Conservation (phyloP, 768 basidiomycete species). For the Termitomyces sp. region DNA sequence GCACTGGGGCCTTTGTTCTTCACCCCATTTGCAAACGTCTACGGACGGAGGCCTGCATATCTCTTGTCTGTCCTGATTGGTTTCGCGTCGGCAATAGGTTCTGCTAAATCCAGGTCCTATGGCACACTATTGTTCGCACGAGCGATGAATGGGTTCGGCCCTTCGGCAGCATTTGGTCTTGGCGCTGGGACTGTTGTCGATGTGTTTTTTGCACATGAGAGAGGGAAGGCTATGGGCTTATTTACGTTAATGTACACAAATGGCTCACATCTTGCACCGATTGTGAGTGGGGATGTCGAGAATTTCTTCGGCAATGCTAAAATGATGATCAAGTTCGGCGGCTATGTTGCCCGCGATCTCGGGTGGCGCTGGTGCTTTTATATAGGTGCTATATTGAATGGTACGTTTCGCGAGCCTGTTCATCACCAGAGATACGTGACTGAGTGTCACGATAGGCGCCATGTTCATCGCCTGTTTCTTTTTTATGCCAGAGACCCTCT, state of each 20-base stretch:
- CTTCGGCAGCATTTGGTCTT: conserved; percentile 31
- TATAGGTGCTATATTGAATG: conserved; percentile 39
- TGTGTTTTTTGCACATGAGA: conserved; percentile 31
- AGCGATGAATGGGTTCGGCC: conserved; percentile 32
- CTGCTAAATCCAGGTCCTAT: conserved; percentile 28
- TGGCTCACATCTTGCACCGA: conserved; percentile 38
- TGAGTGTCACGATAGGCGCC: conserved; percentile 6
- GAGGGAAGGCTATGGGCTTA: conserved; percentile 40
- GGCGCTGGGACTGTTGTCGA: conserved; percentile 38
- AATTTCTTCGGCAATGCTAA: not conserved
- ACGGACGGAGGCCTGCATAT: conserved; percentile 34
- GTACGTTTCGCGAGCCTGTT: conserved; percentile 1
- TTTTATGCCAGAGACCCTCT: conserved; percentile 40
- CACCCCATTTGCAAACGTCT: conserved; percentile 37
- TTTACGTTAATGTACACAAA: conserved; percentile 39
- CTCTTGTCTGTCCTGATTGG: conserved; percentile 31
- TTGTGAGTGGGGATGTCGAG: conserved; percentile 21
- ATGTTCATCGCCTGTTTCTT: conserved; percentile 33
- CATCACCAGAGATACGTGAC: not conserved
- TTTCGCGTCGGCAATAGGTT: conserved; percentile 9
- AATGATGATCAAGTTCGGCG: conserved; percentile 23
- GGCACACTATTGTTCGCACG: conserved; percentile 30
- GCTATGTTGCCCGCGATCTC: conserved; percentile 31
- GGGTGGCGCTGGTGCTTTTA: conserved; percentile 46
- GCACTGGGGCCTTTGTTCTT: conserved; percentile 33